Base-by-base conservation (phyloP, 2,329 filamentous ascomycete species). In the Pseudogymnoascus sp. region DNA sequence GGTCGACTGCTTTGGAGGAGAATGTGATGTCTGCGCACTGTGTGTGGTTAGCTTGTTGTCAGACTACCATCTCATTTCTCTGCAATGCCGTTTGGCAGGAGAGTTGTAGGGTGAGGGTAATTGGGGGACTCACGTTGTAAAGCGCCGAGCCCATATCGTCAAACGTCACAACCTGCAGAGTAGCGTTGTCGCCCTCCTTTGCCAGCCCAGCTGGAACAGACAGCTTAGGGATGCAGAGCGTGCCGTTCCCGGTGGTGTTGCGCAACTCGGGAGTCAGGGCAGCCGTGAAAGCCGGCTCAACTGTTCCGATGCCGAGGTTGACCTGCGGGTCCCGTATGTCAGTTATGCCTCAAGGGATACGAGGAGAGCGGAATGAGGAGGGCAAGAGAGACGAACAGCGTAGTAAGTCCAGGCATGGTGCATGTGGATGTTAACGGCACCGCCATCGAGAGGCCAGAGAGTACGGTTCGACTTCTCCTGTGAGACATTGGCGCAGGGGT, bases 21-120 rank as follows among this genome's bases (percentile, higher is more conserved):
- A 93, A 87, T 25, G 83, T 86, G 68, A 92, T 84, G 70, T 93
- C 89, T 71, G 89, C 87, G 75, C 90, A 93, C 85, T 88, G 66
- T 63, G 39, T 57, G 19, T 63, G 11, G 65, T 73, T 61, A 70
- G 67, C 45, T 31, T 54, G 16, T 23, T 43, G 19, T 60, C 10
- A 21, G 23, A 45, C 31, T 48, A 11, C 16, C 7, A 43, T 21
- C 11, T 19, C 39, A 13, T n/a, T 34, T 34, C 10, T 3, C 10
- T 34, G 10, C 3, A 11, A 13, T 34, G 31, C 31, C 31, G 28
- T 10, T 28, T 28, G 28, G 28, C 8, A 2, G 8, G 34, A 11
- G 48, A 41, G 51, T 8, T 28, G 28, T 28, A 28, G 28, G 28
- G 28, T 28, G 28, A 6, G 28, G 28, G 28, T 28, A 19, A 25